Base-by-base conservation (phyloP, 306 rosid genomes). In the Fragaria nilgerrensis region DNA sequence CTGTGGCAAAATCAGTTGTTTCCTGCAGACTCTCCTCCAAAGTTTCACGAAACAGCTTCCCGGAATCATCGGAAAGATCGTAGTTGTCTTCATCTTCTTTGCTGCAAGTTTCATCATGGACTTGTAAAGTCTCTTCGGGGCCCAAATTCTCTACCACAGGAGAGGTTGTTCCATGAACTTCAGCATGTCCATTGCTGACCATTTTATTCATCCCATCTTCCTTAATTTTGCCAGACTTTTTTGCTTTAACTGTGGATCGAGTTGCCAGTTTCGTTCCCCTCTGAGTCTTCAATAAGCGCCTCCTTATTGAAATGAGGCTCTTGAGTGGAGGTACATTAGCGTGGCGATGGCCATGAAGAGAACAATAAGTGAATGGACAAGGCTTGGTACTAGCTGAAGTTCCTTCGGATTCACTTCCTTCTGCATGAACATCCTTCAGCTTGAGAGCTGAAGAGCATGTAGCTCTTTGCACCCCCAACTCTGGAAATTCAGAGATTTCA, bases 391-490 rank as follows among this genome's bases (percentile, higher is more conserved):
- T n/a, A 13, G 67, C 63, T 17, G 82, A 69, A 62, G 39, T 66
- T 49, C 70, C 86, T 74, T 85, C 88, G 61, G 85, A 83, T 68
- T 72, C 88, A 82, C 63, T 75, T 73, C 76, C 96, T 27, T 84
- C 90, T 32, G 67, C 82, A 27, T 86, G 82, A 64, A 79, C 56
- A 13, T 73, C 85, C 77, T 76, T 64, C 44, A 45, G 93, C 85
- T 89, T 95, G 62, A 95, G 86, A 65, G 85, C 64, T 29, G 97
- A 92, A 79, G 97, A 90, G 76, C 97, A 95, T 0, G 97, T 95
- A 50, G 94, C 85, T 74, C 80, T 92, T 67, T 53, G 86, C 59
- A 90, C 73, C 52, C 89, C 77, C 56, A 86, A 80, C 17, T 88
- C 89, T 39, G 81, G 68, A 45, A 74, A 52, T 61, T 78, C 84